phyloP scores from a whole-genome alignment of 2,329 filamentous ascomycete genomes.

The Mollisiaceae sp. region DNA sequence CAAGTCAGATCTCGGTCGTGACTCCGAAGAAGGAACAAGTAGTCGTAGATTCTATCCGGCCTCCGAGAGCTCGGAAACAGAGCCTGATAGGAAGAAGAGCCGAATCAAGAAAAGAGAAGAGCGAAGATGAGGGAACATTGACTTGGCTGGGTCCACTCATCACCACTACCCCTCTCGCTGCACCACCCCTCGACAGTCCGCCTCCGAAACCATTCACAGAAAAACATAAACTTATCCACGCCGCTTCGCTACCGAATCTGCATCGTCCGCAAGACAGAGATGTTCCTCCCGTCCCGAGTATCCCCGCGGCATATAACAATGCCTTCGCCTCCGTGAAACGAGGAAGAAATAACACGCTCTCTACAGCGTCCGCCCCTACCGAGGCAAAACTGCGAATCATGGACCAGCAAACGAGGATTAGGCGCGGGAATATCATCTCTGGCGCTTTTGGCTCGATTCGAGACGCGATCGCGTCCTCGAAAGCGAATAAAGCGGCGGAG shows the following conservation, averaged over 20 bases:
- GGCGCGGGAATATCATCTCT: conserved; percentile 13
- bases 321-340: background rate
- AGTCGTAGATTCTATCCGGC: background rate
- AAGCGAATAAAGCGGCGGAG: conserved; percentile 1
- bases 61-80: background rate
- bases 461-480: conserved; percentile 14
- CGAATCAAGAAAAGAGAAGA: conserved; percentile 5
- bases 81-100: background rate
- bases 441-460: conserved; percentile 21
- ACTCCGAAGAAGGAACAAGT: conserved; percentile 10
- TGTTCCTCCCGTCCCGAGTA: background rate
- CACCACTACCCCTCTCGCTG: background rate
- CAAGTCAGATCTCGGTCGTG: conserved; percentile 23
- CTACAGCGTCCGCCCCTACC: background rate
- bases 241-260: background rate
- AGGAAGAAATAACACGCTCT: conserved; percentile 5
- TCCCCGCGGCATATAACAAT: background rate
- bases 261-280: background rate
- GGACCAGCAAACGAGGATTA: conserved; percentile 8
- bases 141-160: conserved; percentile 13
- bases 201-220: background rate
- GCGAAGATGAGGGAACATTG: background rate
- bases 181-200: background rate
- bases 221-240: background rate
- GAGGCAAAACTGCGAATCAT: background rate